Evolutionary conservation across 225 moss, liverwort and hornwort genomes (phyloP).

Genomic region (Physcomitrium patens): DNA sequence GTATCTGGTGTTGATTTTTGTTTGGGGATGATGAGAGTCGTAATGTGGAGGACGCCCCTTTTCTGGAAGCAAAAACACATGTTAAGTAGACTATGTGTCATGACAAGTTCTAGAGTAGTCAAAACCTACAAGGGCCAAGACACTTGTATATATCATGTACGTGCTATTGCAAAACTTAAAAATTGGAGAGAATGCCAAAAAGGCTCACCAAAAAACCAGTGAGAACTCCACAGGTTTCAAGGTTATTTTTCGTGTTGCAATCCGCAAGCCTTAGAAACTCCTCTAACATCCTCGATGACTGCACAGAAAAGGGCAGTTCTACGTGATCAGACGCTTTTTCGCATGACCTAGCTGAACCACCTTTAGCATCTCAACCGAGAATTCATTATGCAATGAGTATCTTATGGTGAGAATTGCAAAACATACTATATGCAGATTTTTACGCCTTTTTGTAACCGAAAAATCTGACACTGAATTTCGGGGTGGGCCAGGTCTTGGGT

Average conservation of each 20-base stretch:
- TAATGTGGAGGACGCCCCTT: slow-evolving; percentile 80
- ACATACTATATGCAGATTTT: slow-evolving; percentile 79
- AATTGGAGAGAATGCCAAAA: slow-evolving; percentile 6
- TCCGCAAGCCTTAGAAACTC: slow-evolving; percentile 81
- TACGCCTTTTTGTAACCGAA: slow-evolving; percentile 66
- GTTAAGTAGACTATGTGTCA: slow-evolving; percentile 8
- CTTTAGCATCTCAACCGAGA: slow-evolving; percentile 2
- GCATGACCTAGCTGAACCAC: slow-evolving; percentile 15
- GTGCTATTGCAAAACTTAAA: slow-evolving; percentile 10
- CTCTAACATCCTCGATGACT: slow-evolving; percentile 92
- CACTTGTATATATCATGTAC: slow-evolving; percentile 18
- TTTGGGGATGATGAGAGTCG: slow-evolving; percentile 91
- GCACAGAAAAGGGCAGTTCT: slow-evolving; percentile 30
- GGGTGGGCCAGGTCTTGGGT: slow-evolving; percentile 87
- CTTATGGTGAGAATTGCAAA: slow-evolving; percentile 13
- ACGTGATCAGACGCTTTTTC: slow-evolving; percentile 3
- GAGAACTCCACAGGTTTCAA: slow-evolving; percentile 97
- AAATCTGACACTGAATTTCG: slow-evolving; percentile 51
- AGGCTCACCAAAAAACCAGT: slow-evolving; percentile 81
- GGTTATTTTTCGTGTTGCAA: slow-evolving; percentile 77
- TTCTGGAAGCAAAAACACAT: slow-evolving; percentile 50
- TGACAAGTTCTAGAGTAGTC: slow-evolving; percentile 8
- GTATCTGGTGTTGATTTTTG: slow-evolving; percentile 94
- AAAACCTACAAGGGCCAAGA: not conserved
- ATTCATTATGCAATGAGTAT: slow-evolving; percentile 10